phyloP scores from a whole-genome alignment of 306 rosid genomes.

The Quercus suber region DNA sequence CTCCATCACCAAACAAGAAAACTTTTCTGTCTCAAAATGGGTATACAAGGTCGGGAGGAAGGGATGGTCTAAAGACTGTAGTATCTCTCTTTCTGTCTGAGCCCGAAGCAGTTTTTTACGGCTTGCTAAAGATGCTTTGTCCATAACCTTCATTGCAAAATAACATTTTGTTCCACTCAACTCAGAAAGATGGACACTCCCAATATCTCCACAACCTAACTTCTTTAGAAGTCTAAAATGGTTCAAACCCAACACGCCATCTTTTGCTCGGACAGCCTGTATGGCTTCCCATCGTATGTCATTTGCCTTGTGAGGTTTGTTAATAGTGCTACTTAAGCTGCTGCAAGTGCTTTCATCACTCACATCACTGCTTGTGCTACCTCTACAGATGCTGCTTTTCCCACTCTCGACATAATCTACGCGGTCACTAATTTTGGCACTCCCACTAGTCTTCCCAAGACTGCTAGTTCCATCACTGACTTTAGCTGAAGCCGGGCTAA shows the following conservation, averaged over 20 bases:
- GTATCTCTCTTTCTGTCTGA: conserved; percentile 56
- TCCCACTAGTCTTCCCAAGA: conserved; percentile 41
- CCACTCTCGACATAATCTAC: conserved; percentile 49
- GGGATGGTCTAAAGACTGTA: conserved; percentile 54
- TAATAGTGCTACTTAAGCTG: conserved; percentile 49
- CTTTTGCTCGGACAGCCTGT: conserved; percentile 45
- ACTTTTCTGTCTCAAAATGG: conserved; percentile 50
- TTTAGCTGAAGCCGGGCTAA: conserved; percentile 26
- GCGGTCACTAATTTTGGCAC: conserved; percentile 29
- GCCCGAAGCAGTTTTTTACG: conserved; percentile 57
- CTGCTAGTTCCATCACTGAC: conserved; percentile 39
- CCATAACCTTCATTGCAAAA: conserved; percentile 60
- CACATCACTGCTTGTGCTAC: conserved; percentile 53
- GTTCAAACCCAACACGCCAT: conserved; percentile 37
- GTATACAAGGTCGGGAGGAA: conserved; percentile 50
- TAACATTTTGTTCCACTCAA: conserved; percentile 51
- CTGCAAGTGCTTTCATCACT: conserved; percentile 59
- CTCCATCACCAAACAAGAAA: conserved; percentile 58
- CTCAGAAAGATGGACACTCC: conserved; percentile 53
- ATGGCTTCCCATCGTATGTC: conserved; percentile 57
- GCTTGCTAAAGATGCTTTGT: conserved; percentile 45
- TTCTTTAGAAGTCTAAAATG: conserved; percentile 55
- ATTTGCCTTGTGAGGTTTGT: conserved; percentile 59
- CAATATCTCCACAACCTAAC: conserved; percentile 59
- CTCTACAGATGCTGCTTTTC: conserved; percentile 56